phyloP scores from a whole-genome alignment of 2,329 filamentous ascomycete genomes.

The Cladosporium austrohemisphaericum region DNA sequence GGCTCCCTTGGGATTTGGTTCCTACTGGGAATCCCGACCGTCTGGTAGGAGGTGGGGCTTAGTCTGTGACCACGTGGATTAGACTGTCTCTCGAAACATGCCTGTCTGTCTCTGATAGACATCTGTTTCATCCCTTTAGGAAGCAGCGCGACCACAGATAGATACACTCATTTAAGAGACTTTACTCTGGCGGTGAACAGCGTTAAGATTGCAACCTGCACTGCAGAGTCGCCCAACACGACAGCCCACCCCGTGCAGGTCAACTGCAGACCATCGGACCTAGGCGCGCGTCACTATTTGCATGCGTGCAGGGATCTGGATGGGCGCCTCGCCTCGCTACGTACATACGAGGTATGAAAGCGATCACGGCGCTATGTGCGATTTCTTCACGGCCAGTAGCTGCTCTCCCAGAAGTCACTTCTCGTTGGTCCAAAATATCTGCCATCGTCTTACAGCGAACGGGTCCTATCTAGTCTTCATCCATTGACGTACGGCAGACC shows the following conservation, averaged over 20 bases:
- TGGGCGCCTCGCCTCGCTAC: slow-evolving; percentile 1
- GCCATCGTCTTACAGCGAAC: not conserved
- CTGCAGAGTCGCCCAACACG: not conserved
- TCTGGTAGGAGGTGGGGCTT: too few relatives aligned
- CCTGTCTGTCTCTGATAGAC: too few relatives aligned
- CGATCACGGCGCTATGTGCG: not conserved
- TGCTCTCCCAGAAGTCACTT: not conserved
- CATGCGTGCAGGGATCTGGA: slow-evolving; percentile 2
- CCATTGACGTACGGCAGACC: slow-evolving; percentile 1
- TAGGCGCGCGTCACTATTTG: slow-evolving; percentile 6
- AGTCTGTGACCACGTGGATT: too few relatives aligned
- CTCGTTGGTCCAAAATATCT: not conserved
- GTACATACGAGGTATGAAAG: not conserved
- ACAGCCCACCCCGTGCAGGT: not conserved
- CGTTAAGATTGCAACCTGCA: not conserved
- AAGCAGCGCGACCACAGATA: too few relatives aligned
- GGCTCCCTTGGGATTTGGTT: too few relatives aligned
- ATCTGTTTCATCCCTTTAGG: too few relatives aligned
- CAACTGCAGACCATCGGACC: not conserved
- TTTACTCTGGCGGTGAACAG: too few relatives aligned
- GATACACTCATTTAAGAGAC: too few relatives aligned
- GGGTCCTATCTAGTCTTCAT: not conserved
- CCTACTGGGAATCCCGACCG: too few relatives aligned
- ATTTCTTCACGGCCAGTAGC: slow-evolving; percentile 8
- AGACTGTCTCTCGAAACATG: too few relatives aligned